phyloP scores from a whole-genome alignment of 176 grass and related monocot species.

The Triticum urartu region DNA sequence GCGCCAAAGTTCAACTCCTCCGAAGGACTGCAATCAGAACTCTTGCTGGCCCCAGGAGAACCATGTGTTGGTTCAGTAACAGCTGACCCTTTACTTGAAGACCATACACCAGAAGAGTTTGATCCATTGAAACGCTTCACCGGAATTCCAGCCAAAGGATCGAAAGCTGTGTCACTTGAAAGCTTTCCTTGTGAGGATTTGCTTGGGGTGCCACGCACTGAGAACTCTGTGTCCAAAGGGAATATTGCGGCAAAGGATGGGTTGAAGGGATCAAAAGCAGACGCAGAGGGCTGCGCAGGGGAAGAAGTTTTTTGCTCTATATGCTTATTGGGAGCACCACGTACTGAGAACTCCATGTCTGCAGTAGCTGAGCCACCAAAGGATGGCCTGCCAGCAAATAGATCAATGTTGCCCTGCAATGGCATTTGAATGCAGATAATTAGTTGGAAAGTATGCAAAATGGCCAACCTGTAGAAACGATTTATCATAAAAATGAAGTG shows the following conservation, averaged over 20 bases:
- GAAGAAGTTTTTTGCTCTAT: constrained; percentile 13
- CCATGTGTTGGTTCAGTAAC: constrained; percentile 7
- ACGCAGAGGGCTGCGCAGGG: constrained; percentile 12
- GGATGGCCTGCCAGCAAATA: constrained; percentile 43
- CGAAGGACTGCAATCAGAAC: constrained; percentile 14
- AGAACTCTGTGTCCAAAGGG: constrained; percentile 26
- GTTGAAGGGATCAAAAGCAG: constrained; percentile 32
- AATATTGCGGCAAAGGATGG: constrained; percentile 31
- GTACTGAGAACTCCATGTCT: constrained; percentile 32
- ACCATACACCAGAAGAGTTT: constrained; percentile 26
- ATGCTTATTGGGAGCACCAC: constrained; percentile 12
- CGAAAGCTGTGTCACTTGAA: constrained; percentile 6
- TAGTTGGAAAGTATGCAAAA: background rate
- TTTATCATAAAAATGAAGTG: background rate
- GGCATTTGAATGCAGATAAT: background rate
- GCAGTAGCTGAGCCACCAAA: constrained; percentile 39
- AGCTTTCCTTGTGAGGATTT: constrained; percentile 37
- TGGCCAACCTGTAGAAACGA: background rate
- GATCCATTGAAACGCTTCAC: constrained; percentile 25
- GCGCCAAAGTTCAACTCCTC: constrained; percentile 40
- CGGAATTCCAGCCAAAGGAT: constrained; percentile 41
- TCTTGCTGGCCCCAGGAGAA: constrained; percentile 9
- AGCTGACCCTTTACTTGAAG: constrained; percentile 29
- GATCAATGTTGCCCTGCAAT: constrained; percentile 56
- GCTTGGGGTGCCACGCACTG: background rate